phyloP scores from a whole-genome alignment of 2,329 filamentous ascomycete genomes.

The Pseudocercospora fuligena region DNA sequence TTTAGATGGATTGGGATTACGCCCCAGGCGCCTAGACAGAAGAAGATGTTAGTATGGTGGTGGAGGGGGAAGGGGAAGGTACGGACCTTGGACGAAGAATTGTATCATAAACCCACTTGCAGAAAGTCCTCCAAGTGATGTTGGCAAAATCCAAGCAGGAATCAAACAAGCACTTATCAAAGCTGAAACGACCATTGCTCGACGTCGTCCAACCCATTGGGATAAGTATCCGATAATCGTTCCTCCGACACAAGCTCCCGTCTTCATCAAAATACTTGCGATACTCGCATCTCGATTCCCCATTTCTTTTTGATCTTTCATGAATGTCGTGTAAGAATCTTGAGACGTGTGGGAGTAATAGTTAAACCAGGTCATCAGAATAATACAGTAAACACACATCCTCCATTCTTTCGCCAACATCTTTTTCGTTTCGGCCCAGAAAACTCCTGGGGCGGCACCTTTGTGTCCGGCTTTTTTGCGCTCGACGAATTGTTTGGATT shows the following conservation, averaged over 20 bases:
- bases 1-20: constrained; percentile 75
- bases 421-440: constrained; percentile 70
- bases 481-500: constrained; percentile 75
- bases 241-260: constrained; percentile 74
- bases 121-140: constrained; percentile 63
- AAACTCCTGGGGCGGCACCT: constrained; percentile 52
- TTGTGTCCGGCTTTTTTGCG: constrained; percentile 66
- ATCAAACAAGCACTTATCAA: constrained; percentile 66
- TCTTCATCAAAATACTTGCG: constrained; percentile 83
- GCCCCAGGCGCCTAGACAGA: constrained; percentile 57
- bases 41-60: background rate
- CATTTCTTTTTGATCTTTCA: constrained; percentile 74
- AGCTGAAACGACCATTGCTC: constrained; percentile 66
- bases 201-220: constrained; percentile 75
- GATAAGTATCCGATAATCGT: constrained; percentile 75
- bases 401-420: constrained; percentile 76
- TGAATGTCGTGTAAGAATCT: constrained; percentile 81
- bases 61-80: constrained; percentile 31
- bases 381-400: constrained; percentile 72
- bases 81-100: constrained; percentile 64
- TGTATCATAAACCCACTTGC: constrained; percentile 72
- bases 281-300: constrained; percentile 66
- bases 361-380: constrained; percentile 77
- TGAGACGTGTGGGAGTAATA: constrained; percentile 79
- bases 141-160: constrained; percentile 72